Evolutionary conservation across 2,329 filamentous ascomycete species (phyloP).

Genomic region (Neofusicoccum parvum): DNA sequence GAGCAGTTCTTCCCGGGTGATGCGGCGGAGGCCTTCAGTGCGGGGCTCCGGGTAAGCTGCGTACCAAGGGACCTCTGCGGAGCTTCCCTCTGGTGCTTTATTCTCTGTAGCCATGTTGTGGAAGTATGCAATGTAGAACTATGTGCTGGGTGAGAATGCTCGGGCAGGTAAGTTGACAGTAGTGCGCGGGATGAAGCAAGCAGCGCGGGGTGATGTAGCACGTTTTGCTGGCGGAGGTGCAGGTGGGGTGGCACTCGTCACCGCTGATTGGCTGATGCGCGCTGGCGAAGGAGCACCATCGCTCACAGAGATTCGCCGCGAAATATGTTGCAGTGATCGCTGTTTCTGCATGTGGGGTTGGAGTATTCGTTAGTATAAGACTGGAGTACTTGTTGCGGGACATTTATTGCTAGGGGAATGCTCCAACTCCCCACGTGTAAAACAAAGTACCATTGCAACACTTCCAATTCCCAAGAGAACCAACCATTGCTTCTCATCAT

Average conservation of each 20-base stretch:
- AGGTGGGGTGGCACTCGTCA: background rate
- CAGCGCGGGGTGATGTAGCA: too few species aligned
- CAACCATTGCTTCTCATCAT: too few species aligned
- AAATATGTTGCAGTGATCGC: too few species aligned
- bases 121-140: background rate
- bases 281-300: background rate
- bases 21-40: conserved; percentile 17
- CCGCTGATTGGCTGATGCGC: background rate
- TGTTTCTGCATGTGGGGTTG: too few species aligned
- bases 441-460: too few species aligned
- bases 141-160: background rate
- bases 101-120: background rate
- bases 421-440: too few species aligned
- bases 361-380: too few species aligned
- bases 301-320: background rate
- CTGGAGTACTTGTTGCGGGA: too few species aligned
- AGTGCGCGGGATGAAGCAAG: too few species aligned
- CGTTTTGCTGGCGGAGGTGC: background rate
- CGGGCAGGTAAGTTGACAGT: too few species aligned
- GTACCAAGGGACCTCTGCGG: conserved; percentile 23
- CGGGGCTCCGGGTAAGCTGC: conserved; percentile 24
- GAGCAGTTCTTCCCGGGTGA: conserved; percentile 23
- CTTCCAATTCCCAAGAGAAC: too few species aligned
- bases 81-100: background rate
- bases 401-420: too few species aligned